phyloP scores from a whole-genome alignment of 441 rosid genomes.

The Populus tomentosa region DNA sequence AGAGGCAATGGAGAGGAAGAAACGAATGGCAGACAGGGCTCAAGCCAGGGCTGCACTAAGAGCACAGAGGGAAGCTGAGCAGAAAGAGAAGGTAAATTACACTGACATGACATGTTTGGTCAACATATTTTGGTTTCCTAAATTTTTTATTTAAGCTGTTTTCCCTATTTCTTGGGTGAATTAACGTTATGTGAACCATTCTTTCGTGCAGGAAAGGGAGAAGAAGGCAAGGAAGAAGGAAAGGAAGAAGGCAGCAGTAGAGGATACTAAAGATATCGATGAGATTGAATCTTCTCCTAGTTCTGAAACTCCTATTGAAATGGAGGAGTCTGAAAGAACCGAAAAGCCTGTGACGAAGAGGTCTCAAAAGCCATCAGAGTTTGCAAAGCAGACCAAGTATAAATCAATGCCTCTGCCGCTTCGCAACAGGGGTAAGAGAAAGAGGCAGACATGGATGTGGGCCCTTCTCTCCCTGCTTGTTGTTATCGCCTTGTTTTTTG shows the following conservation, averaged over 20 bases:
- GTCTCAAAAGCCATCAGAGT: constrained; percentile 40
- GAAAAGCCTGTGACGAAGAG: constrained; percentile 50
- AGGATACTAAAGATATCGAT: constrained; percentile 20
- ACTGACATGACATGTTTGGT: not conserved
- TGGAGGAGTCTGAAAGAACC: constrained; percentile 34
- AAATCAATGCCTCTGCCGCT: constrained; percentile 59
- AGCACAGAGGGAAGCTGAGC: constrained; percentile 80
- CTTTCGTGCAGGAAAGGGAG: constrained; percentile 62
- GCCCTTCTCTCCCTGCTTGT: constrained; percentile 29
- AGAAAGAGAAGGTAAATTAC: constrained; percentile 59
- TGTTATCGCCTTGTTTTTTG: constrained; percentile 41
- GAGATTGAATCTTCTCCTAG: constrained; percentile 31
- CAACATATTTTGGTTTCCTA: not conserved
- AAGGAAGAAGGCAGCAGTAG: constrained; percentile 35
- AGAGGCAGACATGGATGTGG: constrained; percentile 81
- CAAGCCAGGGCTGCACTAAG: constrained; percentile 62
- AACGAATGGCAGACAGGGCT: constrained; percentile 64
- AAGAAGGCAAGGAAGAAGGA: constrained; percentile 74
- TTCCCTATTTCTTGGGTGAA: not conserved
- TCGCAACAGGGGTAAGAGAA: constrained; percentile 67
- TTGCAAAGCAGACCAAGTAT: constrained; percentile 50
- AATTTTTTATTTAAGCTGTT: not conserved
- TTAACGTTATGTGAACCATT: not conserved
- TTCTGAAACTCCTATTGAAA: constrained; percentile 34
- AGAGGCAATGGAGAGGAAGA: constrained; percentile 82